Percentiles rank a stretch among this genome's conserved stretches.
Conservation (phyloP, 2,329 filamentous ascomycete species). For the Cladosporium sp. region DNA sequence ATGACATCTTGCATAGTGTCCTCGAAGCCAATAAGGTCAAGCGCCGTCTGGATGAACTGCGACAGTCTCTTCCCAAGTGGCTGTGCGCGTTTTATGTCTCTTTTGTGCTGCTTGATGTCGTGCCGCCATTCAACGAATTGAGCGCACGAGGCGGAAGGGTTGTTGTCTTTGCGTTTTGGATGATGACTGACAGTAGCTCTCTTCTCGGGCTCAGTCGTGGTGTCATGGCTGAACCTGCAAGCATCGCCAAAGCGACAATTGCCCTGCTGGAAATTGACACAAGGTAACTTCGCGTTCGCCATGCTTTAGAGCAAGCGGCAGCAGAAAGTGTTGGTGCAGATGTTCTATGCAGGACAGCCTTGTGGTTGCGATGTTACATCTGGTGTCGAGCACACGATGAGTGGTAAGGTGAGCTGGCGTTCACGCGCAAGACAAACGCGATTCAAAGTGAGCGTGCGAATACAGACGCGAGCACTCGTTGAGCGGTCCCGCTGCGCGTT, state of each 20-base stretch:
- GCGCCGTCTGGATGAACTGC: constrained; percentile 20
- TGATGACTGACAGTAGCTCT: no score
- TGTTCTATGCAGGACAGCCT: no score
- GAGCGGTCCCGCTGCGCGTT: no score
- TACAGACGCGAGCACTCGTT: no score
- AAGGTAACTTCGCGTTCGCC: constrained; percentile 1
- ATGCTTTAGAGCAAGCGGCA: neutral
- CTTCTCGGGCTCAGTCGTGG: neutral
- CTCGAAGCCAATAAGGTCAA: constrained; percentile 15
- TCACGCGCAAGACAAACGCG: no score
- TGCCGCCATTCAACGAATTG: constrained; percentile 14
- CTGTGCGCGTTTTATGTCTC: neutral
- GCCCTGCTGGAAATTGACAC: constrained; percentile 13
- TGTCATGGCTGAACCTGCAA: constrained; percentile 17
- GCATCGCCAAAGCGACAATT: constrained; percentile 14
- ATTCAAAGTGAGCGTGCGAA: no score
- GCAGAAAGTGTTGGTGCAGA: no score
- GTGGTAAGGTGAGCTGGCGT: no score
- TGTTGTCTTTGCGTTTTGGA: neutral
- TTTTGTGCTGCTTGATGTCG: constrained; percentile 14
- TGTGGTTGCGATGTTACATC: no score
- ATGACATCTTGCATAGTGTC: constrained; percentile 24
- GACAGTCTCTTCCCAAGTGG: constrained; percentile 13
- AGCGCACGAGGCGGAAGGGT: neutral
- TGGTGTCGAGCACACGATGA: no score